These are phyloP conservation scores for Pezicula neosporulosa DNA, from an alignment of 2,329 filamentous ascomycete genomes.

Conservation along the genomic window DNA sequence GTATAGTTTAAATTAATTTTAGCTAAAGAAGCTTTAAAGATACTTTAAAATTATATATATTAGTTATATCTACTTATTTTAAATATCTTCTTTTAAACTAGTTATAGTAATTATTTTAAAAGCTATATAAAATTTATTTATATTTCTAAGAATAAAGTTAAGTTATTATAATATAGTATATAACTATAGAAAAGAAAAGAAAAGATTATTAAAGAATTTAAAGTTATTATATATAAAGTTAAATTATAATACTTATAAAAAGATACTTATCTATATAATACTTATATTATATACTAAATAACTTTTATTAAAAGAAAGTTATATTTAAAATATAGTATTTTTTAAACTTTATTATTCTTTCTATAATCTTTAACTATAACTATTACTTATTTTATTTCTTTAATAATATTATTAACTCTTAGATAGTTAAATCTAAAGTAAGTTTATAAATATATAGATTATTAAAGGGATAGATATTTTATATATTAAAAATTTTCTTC, in stretches of 20 bases:
- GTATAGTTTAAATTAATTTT: neutral
- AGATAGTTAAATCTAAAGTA: neutral
- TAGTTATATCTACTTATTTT: neutral
- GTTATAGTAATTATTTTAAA: neutral
- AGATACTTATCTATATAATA: neutral
- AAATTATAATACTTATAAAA: neutral
- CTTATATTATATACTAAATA: neutral
- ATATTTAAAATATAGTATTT: neutral
- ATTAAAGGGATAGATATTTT: neutral
- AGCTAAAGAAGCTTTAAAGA: neutral
- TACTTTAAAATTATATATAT: neutral
- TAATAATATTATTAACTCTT: neutral
- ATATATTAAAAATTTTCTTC: neutral
- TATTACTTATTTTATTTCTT: neutral
- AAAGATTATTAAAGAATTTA: neutral
- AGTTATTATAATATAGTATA: neutral
- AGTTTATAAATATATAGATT: neutral
- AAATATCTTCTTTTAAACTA: no score
- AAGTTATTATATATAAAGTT: no score
- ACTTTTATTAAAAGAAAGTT: neutral
- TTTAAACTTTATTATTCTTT: neutral
- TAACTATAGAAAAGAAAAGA: neutral
- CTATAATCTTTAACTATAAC: neutral
- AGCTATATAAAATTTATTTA: neutral
- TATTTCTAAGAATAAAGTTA: neutral